A percentile compares a stretch with the other conserved stretches of the same genome.
Conservation (phyloP, 2,329 filamentous ascomycete genomes). For the Emergomyces orientalis region DNA sequence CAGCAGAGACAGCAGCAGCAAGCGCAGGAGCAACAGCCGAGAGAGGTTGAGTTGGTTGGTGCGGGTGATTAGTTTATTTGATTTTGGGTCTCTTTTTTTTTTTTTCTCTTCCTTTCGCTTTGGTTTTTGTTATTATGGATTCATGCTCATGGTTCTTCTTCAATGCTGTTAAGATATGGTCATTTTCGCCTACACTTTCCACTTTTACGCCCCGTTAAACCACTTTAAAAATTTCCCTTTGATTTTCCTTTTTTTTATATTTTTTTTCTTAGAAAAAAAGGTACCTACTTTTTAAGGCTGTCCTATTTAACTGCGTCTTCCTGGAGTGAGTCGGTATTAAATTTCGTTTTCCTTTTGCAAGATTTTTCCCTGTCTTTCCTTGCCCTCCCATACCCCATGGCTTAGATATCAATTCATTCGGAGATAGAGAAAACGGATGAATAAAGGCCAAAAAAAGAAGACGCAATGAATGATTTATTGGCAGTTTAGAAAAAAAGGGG, state of each 20-base stretch:
- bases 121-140: neutral
- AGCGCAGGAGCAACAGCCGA: conserved; percentile 21
- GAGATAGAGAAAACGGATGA: neutral
- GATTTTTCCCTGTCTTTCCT: neutral
- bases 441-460: too few species aligned
- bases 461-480: too few species aligned
- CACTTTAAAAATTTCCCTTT: neutral
- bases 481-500: too few species aligned
- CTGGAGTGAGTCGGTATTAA: neutral
- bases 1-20: conserved; percentile 15
- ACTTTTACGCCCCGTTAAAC: neutral
- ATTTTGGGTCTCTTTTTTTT: conserved; percentile 15
- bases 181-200: neutral
- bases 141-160: neutral
- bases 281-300: neutral
- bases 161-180: neutral
- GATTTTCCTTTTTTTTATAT: neutral
- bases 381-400: too few species aligned
- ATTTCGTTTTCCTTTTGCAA: too few species aligned
- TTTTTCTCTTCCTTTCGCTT: conserved; percentile 17
- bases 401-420: neutral
- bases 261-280: neutral
- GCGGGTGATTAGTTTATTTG: conserved; percentile 22
- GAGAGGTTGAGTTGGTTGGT: conserved; percentile 31
- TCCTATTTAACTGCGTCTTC: neutral